Evolutionary conservation across 2,329 filamentous ascomycete species (phyloP).

Genomic region (Teratosphaeria pseudoeucalypti): DNA sequence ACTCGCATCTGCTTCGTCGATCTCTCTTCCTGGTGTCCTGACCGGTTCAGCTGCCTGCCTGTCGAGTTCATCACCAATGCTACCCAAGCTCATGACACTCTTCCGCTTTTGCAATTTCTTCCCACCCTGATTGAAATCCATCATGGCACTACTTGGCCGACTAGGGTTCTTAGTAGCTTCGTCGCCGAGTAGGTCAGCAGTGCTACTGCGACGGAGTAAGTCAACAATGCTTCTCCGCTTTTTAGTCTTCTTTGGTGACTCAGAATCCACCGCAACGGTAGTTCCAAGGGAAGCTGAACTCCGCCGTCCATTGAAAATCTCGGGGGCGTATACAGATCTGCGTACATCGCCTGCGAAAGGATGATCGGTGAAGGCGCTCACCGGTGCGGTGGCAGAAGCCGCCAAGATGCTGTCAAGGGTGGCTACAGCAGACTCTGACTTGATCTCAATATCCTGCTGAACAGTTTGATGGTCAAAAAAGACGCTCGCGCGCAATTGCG

Average conservation of each 20-base stretch:
- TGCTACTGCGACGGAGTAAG: conserved; percentile 20
- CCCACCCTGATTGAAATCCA: conserved; percentile 20
- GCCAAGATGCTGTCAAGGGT: conserved; percentile 88
- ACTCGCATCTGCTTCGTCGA: conserved; percentile 7
- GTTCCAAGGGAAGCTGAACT: conserved; percentile 8
- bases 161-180: conserved; percentile 22
- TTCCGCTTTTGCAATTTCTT: conserved; percentile 25
- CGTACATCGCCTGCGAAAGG: conserved; percentile 68
- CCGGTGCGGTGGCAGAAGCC: conserved; percentile 77
- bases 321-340: conserved; percentile 58
- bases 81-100: conserved; percentile 24
- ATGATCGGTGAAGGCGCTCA: conserved; percentile 86
- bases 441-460: conserved; percentile 45
- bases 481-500: conserved; percentile 78
- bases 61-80: conserved; percentile 11
- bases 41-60: conserved; percentile 2
- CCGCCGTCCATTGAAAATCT: conserved; percentile 20
- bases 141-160: conserved; percentile 20
- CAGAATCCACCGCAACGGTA: neutral
- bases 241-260: conserved; percentile 12
- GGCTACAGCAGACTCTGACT: conserved; percentile 71
- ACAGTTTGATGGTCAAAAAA: conserved; percentile 69
- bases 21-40: conserved; percentile 10
- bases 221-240: conserved; percentile 23
- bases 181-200: conserved; percentile 25